phyloP scores from a whole-genome alignment of 768 basidiomycete genomes.

The Lactifluus rugatus region DNA sequence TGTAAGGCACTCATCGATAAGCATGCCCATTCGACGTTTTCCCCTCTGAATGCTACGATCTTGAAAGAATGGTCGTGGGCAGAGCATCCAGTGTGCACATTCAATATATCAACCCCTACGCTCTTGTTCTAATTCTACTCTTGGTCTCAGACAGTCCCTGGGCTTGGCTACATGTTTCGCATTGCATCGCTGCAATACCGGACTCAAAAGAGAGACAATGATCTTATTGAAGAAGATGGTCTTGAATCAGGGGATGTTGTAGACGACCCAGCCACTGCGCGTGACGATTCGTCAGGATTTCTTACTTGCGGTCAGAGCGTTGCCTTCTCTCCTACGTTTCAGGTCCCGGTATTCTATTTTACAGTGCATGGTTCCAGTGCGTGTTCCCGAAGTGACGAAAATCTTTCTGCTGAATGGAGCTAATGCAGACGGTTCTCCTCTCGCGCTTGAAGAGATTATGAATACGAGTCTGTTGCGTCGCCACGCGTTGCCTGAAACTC shows the following conservation, averaged over 20 bases:
- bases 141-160: slow-evolving; percentile 22
- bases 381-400: slow-evolving; percentile 27
- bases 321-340: slow-evolving; percentile 69
- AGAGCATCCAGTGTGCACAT: slow-evolving; percentile 43
- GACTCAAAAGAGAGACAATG: neutral
- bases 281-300: slow-evolving; percentile 25
- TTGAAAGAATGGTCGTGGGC: slow-evolving; percentile 48
- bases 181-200: slow-evolving; percentile 14
- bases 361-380: slow-evolving; percentile 55
- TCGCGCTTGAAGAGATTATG: slow-evolving; percentile 48
- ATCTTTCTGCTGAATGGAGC: slow-evolving; percentile 15
- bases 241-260: slow-evolving; percentile 15
- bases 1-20: slow-evolving; percentile 42
- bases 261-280: slow-evolving; percentile 30
- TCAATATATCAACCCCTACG: neutral
- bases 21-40: slow-evolving; percentile 12
- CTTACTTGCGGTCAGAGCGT: slow-evolving; percentile 54
- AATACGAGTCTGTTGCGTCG: slow-evolving; percentile 50
- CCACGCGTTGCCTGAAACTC: slow-evolving; percentile 33
- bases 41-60: neutral
- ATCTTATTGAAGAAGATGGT: slow-evolving; percentile 2
- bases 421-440: slow-evolving; percentile 50
- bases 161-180: slow-evolving; percentile 27
- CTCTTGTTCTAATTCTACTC: slow-evolving; percentile 14
- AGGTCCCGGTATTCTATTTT: slow-evolving; percentile 81